A percentile compares a stretch with the other conserved stretches of the same genome.
phyloP scores from a whole-genome alignment of 768 basidiomycete species.

The Phanerodontia chrysosporium region DNA sequence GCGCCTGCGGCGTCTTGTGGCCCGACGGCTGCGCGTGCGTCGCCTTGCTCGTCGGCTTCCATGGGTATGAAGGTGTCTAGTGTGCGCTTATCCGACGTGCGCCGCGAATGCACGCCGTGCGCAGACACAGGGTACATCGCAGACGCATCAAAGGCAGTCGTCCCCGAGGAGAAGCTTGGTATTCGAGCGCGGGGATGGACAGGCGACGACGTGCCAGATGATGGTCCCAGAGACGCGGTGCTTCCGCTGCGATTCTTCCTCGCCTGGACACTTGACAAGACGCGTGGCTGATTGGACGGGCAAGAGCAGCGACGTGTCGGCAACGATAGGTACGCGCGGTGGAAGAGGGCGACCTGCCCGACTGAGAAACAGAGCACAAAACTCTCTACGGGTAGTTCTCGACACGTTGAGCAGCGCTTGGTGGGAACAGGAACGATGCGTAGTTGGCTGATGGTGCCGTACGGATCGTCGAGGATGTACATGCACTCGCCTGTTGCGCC shows the following conservation, averaged over 20 bases:
- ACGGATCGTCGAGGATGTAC: slow-evolving; percentile 53
- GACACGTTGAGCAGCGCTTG: slow-evolving; percentile 67
- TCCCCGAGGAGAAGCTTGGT: slow-evolving; percentile 37
- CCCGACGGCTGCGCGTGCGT: slow-evolving; percentile 23
- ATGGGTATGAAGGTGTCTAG: slow-evolving; percentile 20
- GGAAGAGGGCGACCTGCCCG: slow-evolving; percentile 58
- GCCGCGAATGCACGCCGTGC: slow-evolving; percentile 72
- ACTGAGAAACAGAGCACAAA: slow-evolving; percentile 64
- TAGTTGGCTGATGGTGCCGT: slow-evolving; percentile 56
- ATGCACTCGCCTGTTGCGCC: slow-evolving; percentile 60
- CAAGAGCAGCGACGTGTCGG: slow-evolving; percentile 67
- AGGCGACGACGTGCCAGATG: slow-evolving; percentile 42
- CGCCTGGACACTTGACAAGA: slow-evolving; percentile 44
- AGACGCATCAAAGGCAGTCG: slow-evolving; percentile 37
- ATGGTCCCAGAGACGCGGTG: slow-evolving; percentile 17
- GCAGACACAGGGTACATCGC: slow-evolving; percentile 74
- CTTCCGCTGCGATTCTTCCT: slow-evolving; percentile 65
- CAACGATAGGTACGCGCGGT: slow-evolving; percentile 54
- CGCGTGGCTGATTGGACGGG: slow-evolving; percentile 42
- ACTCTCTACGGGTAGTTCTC: slow-evolving; percentile 61
- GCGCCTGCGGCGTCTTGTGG: slow-evolving; percentile 26
- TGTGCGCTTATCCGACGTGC: slow-evolving; percentile 58
- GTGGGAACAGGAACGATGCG: slow-evolving; percentile 50
- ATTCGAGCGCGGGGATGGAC: slow-evolving; percentile 43
- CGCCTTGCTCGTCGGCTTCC: slow-evolving; percentile 24